Base-by-base conservation (phyloP, 768 basidiomycete species). In the Psilocybe cubensis region DNA sequence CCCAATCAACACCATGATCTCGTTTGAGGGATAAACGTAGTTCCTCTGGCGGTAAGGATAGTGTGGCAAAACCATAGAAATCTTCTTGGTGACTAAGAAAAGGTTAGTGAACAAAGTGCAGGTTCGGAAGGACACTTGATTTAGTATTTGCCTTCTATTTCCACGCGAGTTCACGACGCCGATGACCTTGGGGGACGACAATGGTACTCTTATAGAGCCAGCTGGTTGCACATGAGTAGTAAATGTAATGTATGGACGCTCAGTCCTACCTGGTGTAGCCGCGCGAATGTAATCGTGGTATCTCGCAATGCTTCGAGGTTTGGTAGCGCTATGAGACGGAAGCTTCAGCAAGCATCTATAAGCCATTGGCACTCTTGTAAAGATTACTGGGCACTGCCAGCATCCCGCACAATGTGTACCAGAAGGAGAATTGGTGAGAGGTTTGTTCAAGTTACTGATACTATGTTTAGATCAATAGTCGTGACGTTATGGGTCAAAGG, bases 11-110 rank as follows among this genome's bases (percentile, higher is more conserved):
- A 35, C 78, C 80, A 57, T 86, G 80, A 24, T 74, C 71, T 60
- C 84, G 85, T 66, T 88, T 84, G 40, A 93, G 74, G 56, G 82
- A 87, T 24, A 78, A 60, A 41, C 78, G 79, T 20, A 96, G 79
- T 70, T 96, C 94, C 53, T 85, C 82, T 9, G 91, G 86, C 57
- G 90, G 79, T 25, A 96, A 68, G 18, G 89, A 87, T 21, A 97
- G 79, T 1, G 90, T 83, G 6, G 87, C 83, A 67, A 89, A 90
- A 12, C 87, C 79, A 67, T 90, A 84, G 60, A 90, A 92, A 66
- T 97, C 95, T 74, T 96, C 94, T 70, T 96, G 94, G 60, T 96
- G 86, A 59, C 94, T 96, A 64, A n/a, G 11, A 42, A 17, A 25
- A 48, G 48, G 50, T 66, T 55, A 59, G 51, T n/a, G n/a, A n/a